Evolutionary conservation across 192 early-diverging fungal species (phyloP).

Genomic region (Chytriomyces sp.): DNA sequence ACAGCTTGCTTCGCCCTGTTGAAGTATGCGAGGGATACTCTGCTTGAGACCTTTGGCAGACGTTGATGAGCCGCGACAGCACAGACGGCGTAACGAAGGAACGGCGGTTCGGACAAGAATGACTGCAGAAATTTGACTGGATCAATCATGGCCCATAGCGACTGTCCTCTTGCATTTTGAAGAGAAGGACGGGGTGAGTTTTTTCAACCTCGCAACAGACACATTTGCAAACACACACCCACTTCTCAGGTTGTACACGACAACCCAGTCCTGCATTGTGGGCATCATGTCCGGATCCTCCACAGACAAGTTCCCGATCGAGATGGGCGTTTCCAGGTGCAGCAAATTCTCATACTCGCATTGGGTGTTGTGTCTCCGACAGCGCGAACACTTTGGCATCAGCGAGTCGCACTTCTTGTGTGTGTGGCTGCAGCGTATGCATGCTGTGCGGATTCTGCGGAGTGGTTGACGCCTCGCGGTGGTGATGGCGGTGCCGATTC

Average conservation of each 20-base stretch:
- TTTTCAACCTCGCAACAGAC: too few relatives aligned
- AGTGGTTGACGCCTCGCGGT: too few relatives aligned
- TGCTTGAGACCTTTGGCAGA: not conserved
- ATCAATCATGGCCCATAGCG: not conserved
- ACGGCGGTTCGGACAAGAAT: conserved; percentile 4
- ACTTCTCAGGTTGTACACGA: not conserved
- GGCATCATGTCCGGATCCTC: conserved; percentile 32
- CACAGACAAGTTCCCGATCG: not conserved
- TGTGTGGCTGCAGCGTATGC: too few relatives aligned
- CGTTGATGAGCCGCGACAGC: conserved; percentile 1
- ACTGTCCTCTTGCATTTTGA: not conserved
- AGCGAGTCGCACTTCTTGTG: not conserved
- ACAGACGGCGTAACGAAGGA: conserved; percentile 8
- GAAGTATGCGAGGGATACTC: not conserved
- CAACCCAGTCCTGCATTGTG: conserved; percentile 14
- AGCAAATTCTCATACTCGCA: not conserved
- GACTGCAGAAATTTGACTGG: not conserved
- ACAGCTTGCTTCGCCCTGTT: conserved; percentile 6
- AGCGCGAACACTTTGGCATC: not conserved
- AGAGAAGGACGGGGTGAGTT: not conserved
- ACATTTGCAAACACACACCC: too few relatives aligned
- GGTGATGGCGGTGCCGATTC: too few relatives aligned
- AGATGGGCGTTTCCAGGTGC: not conserved
- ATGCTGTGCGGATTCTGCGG: too few relatives aligned
- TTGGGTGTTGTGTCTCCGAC: not conserved